Conservation (phyloP, 495 filamentous ascomycete species). For the Usnea hakonensis region DNA sequence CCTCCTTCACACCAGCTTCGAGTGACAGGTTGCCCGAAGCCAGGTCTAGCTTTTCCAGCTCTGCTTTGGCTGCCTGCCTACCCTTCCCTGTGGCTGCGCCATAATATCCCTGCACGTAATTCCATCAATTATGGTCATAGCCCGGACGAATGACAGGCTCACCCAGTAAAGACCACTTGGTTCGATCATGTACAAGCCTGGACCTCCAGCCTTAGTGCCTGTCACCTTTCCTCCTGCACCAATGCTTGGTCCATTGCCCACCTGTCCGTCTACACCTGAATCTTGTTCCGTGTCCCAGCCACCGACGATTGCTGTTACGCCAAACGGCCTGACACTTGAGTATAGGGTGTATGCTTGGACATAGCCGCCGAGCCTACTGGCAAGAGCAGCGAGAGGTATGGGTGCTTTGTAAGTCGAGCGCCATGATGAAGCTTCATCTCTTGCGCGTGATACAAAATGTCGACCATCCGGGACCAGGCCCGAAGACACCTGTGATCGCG, state of each 20-base stretch:
- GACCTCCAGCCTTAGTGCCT: constrained; percentile 73
- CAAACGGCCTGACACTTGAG: constrained; percentile 90
- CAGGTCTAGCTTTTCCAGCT: constrained; percentile 96
- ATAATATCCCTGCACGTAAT: constrained; percentile 69
- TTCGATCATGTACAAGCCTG: constrained; percentile 96
- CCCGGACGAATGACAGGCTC: constrained; percentile 21
- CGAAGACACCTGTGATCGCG: constrained; percentile 63
- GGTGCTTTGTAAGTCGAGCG: constrained; percentile 83
- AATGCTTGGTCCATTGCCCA: constrained; percentile 65
- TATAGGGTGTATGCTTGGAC: constrained; percentile 97
- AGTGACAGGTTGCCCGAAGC: constrained; percentile 66
- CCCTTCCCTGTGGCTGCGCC: constrained; percentile 96
- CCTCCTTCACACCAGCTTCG: constrained; percentile 86
- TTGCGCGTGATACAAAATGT: constrained; percentile 88
- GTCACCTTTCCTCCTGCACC: constrained; percentile 74
- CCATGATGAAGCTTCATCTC: constrained; percentile 87
- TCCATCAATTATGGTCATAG: neutral
- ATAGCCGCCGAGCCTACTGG: constrained; percentile 86
- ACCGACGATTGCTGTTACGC: constrained; percentile 87
- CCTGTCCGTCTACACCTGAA: constrained; percentile 73
- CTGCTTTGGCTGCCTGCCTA: constrained; percentile 89
- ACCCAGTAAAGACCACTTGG: constrained; percentile 94
- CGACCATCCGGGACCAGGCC: constrained; percentile 90
- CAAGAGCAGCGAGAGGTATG: constrained; percentile 77
- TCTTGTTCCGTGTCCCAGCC: constrained; percentile 86